phyloP scores from a whole-genome alignment of 2,329 filamentous ascomycete genomes.

The Penicillium glabrum region DNA sequence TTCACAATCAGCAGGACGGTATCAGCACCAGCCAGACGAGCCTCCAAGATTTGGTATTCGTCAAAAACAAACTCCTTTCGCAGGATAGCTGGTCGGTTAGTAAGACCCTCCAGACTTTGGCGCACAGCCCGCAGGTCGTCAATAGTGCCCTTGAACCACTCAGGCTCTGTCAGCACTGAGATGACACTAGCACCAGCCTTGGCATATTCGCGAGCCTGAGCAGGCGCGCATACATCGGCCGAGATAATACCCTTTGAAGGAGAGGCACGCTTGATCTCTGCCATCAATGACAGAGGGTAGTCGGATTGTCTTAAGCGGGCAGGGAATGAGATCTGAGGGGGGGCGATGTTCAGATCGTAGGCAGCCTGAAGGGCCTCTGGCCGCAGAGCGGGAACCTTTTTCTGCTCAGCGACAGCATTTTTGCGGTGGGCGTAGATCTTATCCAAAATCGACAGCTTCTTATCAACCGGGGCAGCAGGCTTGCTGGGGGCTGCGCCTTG shows the following conservation, averaged over 20 bases:
- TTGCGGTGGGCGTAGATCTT: constrained; percentile 84
- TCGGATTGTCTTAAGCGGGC: constrained; percentile 76
- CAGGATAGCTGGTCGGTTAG: constrained; percentile 85
- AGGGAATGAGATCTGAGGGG: constrained; percentile 78
- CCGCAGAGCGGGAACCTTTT: constrained; percentile 79
- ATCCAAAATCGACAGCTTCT: constrained; percentile 83
- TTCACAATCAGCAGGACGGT: constrained; percentile 96
- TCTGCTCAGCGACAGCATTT: constrained; percentile 75
- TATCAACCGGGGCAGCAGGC: constrained; percentile 39
- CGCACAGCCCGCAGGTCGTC: constrained; percentile 87
- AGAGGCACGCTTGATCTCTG: constrained; percentile 94
- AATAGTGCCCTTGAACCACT: constrained; percentile 99
- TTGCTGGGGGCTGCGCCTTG: constrained; percentile 22
- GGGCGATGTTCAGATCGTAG: constrained; percentile 80
- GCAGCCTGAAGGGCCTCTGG: constrained; percentile 80
- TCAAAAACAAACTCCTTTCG: constrained; percentile 98
- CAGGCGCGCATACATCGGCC: constrained; percentile 79
- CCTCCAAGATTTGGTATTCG: constrained; percentile 96
- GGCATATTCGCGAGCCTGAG: constrained; percentile 88
- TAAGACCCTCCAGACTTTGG: constrained; percentile 85
- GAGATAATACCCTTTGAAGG: constrained; percentile 96
- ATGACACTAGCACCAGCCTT: constrained; percentile 94
- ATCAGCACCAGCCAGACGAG: constrained; percentile 86
- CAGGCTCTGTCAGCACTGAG: constrained; percentile 95
- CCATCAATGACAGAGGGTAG: constrained; percentile 89